Conservation (phyloP, 1,284 basidiomycete species). For the Sphaerobolus stellatus region DNA sequence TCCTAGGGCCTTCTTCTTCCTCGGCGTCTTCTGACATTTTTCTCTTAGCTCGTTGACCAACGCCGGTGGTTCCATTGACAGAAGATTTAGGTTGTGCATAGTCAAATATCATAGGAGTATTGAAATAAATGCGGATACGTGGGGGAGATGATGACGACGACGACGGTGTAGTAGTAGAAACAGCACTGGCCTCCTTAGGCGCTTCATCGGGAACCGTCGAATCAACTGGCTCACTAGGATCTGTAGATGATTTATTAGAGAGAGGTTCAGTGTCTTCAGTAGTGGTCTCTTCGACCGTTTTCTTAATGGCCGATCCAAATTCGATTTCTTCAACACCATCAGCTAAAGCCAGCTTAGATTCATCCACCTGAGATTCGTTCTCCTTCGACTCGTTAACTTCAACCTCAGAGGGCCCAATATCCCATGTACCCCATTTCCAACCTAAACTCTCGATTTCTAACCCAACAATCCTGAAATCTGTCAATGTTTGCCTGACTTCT, state of each 20-base stretch:
- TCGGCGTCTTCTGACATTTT: constrained; percentile 80
- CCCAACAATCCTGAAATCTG: constrained; percentile 94
- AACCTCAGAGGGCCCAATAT: constrained; percentile 35
- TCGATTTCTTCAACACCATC: constrained; percentile 23
- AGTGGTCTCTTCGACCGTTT: constrained; percentile 21
- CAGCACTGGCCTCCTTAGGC: not conserved
- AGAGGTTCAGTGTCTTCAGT: constrained; percentile 31
- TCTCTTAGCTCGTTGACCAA: constrained; percentile 73
- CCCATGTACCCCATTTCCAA: constrained; percentile 67
- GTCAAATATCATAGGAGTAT: constrained; percentile 77
- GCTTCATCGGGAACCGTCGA: not conserved
- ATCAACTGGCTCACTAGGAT: not conserved
- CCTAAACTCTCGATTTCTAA: constrained; percentile 73
- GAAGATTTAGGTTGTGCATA: constrained; percentile 66
- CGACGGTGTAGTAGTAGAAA: constrained; percentile 8
- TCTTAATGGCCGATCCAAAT: constrained; percentile 22
- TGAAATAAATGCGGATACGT: constrained; percentile 83
- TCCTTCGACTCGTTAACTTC: constrained; percentile 23
- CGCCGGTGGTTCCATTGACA: constrained; percentile 46
- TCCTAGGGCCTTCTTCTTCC: constrained; percentile 54
- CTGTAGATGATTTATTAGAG: constrained; percentile 10
- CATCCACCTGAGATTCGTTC: constrained; percentile 16
- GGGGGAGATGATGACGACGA: constrained; percentile 53
- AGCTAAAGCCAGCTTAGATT: constrained; percentile 6
- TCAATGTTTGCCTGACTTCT: constrained; percentile 81